phyloP scores from a whole-genome alignment of 768 basidiomycete species.

The Podaxis mareebaensis region DNA sequence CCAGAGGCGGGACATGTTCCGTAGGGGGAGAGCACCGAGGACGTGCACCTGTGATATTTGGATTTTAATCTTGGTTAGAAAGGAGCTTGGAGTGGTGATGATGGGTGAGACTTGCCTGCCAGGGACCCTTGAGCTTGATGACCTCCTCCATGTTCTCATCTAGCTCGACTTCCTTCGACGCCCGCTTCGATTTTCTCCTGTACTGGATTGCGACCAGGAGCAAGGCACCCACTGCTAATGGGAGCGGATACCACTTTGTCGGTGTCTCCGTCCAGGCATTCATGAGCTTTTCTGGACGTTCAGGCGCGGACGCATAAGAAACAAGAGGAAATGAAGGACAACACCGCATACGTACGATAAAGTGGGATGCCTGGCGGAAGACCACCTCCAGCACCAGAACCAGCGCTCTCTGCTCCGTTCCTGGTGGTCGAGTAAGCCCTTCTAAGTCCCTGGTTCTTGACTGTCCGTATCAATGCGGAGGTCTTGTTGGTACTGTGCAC shows the following conservation, averaged over 20 bases:
- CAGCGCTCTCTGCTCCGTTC: constrained; percentile 27
- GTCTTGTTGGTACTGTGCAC: constrained; percentile 55
- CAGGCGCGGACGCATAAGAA: constrained; percentile 10
- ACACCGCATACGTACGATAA: constrained; percentile 45
- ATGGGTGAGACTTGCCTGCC: constrained; percentile 66
- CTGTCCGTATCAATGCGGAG: constrained; percentile 46
- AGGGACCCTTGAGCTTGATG: constrained; percentile 83
- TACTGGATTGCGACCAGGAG: constrained; percentile 80
- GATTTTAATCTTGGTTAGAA: neutral
- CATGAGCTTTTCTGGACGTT: constrained; percentile 56
- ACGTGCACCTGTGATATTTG: constrained; percentile 78
- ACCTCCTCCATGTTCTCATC: constrained; percentile 84
- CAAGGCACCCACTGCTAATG: constrained; percentile 87
- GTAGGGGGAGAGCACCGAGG: constrained; percentile 89
- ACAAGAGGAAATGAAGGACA: neutral
- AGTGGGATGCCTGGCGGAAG: constrained; percentile 40
- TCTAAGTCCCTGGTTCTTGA: constrained; percentile 38
- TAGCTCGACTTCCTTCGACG: constrained; percentile 66
- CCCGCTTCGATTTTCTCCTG: constrained; percentile 53
- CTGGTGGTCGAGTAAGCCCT: constrained; percentile 40
- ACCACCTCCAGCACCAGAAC: constrained; percentile 15
- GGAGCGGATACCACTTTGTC: constrained; percentile 94
- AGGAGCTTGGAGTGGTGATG: neutral
- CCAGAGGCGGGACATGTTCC: constrained; percentile 96
- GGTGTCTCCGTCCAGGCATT: constrained; percentile 85